Evolutionary conservation across 306 rosid genomes (phyloP), one percentile per base, ranked within the genome.

Genomic region (Vigna trinervia): DNA sequence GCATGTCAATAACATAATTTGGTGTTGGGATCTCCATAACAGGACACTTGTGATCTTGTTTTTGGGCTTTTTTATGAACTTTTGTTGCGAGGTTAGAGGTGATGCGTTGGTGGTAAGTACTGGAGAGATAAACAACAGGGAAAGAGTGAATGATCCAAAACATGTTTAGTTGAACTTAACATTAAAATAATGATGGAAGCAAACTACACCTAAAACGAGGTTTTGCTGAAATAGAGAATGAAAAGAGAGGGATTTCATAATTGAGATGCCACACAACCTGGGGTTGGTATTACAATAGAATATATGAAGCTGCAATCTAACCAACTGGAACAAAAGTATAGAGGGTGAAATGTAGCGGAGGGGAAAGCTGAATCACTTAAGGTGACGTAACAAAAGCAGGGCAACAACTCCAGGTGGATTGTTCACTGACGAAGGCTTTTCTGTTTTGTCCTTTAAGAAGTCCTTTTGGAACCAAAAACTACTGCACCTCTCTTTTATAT

Each of bases 1-100:
- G 58, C 28, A n/a, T 52, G 58, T 8, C 26, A 92, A 91, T 90
- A 92, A 71, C 98, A 92, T 86, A 94, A 94, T 65, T 92, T 94
- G 28, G 98, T 94, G 89, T 90, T 92, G 56, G 94, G 91, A 0
- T 96, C 28, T 26, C 28, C 0, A 26, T 26, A 26, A 26, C 28
- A 90, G 98, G 97, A 47, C 98, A 92, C 81, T 89, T 94, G 10
- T 75, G 67, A 47, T 68, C 78, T 51, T 86, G 92, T 64, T 86
- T 88, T 26, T 76, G 87, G 86, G 75, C 60, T 68, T 81, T 34
- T 83, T 15, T 80, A 45, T n/a, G 78, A n/a, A 19, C 41, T 74
- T 83, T 84, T 85, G 17, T 13, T 15, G 32, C n/a, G 28, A 80
- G 54, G 23, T 41, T 41, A 1, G 12, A 41, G 46, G 46, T 41